Evolutionary conservation across 1,139 yeast species (phyloP), one percentile per base, ranked within the genome.

Genomic region (Pichia sp.): DNA sequence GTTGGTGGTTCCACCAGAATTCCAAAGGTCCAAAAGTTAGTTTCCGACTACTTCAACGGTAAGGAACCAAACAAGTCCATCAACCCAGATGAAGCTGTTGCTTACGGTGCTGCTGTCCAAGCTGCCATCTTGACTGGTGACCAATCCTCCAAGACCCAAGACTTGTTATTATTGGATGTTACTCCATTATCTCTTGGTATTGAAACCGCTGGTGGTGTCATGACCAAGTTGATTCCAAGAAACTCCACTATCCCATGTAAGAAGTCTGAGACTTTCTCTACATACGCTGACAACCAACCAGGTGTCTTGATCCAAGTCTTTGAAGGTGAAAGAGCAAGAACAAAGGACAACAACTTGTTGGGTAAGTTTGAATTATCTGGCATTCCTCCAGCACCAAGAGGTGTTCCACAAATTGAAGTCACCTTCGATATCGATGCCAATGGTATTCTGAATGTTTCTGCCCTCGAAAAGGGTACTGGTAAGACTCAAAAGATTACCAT

Each of bases 281-380:
- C 98, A 70, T 96, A 88, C 72, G 96, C 89, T 73, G 98, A 90
- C 86, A 90, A 90, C 85, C 98, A 90, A 82, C 90, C 97, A 76
- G 89, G 96, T 71, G 98, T 90, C 68, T 93, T 88, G 76, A 90
- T 90, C 96, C 98, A 96, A 79, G 97, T 90, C 64, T 90, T 89
- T 89, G 97, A 90, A 81, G 98, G 98, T 85, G 98, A 90, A 82
- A 96, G 98, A 84, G 96, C 90, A 73, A 92, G 90, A 95, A 90
- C 97, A 82, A 77, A 88, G 70, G 97, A 90, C 81, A 90, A 90
- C 93, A 90, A 96, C 75, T 85, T 90, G 74, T 88, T 90, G 76
- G 98, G 98, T 84, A 96, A 90, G 81, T 90, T 90, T 77, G 97
- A 90, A 85, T 87, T 90, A 77, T 87, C 87, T 81, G 92, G 92